These are phyloP conservation scores for Rhododendron vialii DNA, from an alignment of 148 eudicot genomes.

Conservation along the genomic window DNA sequence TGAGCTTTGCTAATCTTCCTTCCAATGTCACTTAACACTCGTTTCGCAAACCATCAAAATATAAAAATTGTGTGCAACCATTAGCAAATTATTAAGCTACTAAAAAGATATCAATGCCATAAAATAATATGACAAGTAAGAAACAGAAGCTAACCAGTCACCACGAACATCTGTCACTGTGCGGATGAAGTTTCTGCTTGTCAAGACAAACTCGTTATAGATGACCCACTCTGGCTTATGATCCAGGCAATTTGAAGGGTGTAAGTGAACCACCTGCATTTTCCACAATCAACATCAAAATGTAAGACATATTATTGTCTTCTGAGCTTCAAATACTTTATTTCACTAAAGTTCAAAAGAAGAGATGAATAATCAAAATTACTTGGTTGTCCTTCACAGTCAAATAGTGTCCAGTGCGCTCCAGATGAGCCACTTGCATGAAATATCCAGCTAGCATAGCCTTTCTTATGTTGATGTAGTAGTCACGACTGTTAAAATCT, in stretches of 20 bases:
- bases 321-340: background rate
- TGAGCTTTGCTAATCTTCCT: background rate
- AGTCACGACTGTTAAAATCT: conserved; percentile 91
- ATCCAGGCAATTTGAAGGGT: conserved; percentile 96
- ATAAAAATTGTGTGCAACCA: background rate
- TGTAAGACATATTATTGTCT: background rate
- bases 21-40: background rate
- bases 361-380: conserved; percentile 7
- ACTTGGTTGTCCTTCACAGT: conserved; percentile 98
- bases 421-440: conserved; percentile 99
- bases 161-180: conserved; percentile 95
- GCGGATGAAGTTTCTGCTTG: conserved; percentile 93
- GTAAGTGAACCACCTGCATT: conserved; percentile 80
- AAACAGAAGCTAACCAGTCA: conserved; percentile 66
- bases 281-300: background rate
- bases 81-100: background rate
- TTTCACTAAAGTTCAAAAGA: background rate
- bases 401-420: conserved; percentile 83
- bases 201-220: conserved; percentile 90
- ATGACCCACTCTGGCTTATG: conserved; percentile 99
- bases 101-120: background rate
- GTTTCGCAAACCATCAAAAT: background rate
- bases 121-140: background rate
- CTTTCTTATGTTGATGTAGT: conserved; percentile 89
- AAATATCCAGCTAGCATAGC: conserved; percentile 98